Conservation (phyloP, 495 filamentous ascomycete species). For the Aspergillus ellipticus region DNA sequence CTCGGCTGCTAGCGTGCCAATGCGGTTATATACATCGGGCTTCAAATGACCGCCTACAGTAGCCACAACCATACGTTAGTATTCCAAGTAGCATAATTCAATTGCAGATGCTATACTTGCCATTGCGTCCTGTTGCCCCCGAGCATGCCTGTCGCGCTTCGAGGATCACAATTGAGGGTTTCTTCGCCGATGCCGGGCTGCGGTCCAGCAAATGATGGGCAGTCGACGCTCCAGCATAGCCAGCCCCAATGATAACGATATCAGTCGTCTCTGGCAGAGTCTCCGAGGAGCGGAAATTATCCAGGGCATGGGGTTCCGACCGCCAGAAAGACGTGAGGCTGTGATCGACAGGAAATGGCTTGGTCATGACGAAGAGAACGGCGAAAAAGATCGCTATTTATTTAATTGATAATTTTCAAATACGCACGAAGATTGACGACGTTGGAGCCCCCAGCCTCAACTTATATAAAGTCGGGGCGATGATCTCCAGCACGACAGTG, state of each 20-base stretch:
- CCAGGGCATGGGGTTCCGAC: slow-evolving; percentile 46
- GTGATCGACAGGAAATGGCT: slow-evolving; percentile 34
- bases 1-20: slow-evolving; percentile 19
- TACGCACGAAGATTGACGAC: background rate
- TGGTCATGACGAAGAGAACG: background rate
- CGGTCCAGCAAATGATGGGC: slow-evolving; percentile 56
- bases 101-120: slow-evolving; percentile 4
- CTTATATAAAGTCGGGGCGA: background rate
- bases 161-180: slow-evolving; percentile 58
- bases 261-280: slow-evolving; percentile 58
- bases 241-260: slow-evolving; percentile 69
- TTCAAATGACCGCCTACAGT: slow-evolving; percentile 36
- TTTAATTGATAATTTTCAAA: no score
- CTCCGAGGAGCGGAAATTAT: slow-evolving; percentile 61
- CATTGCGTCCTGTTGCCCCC: slow-evolving; percentile 70
- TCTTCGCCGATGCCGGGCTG: slow-evolving; percentile 19
- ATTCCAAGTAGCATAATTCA: background rate
- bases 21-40: slow-evolving; percentile 31
- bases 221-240: slow-evolving; percentile 66
- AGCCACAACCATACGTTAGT: background rate
- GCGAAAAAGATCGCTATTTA: background rate
- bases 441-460: background rate
- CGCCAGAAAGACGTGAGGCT: slow-evolving; percentile 73
- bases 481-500: background rate
- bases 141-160: slow-evolving; percentile 80